phyloP scores from a whole-genome alignment of 352 stramenopile genomes.

The Pseudoperonospora humuli region DNA sequence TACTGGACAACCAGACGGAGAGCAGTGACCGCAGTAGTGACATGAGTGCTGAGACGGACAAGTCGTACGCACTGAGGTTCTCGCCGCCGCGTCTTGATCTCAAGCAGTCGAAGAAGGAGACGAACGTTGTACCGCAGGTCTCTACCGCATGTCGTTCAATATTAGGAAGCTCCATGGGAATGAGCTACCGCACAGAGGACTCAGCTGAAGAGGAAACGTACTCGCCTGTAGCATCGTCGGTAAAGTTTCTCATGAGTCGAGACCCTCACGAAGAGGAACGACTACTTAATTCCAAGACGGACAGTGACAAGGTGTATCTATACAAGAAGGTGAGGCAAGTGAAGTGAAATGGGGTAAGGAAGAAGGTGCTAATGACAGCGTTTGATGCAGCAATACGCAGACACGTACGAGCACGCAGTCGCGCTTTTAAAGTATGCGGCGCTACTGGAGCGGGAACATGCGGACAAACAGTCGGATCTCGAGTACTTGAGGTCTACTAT shows the following conservation, averaged over 20 bases:
- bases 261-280: slow-evolving; percentile 55
- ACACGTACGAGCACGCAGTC: slow-evolving; percentile 57
- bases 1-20: slow-evolving; percentile 25
- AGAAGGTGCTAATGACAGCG: neutral
- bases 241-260: slow-evolving; percentile 48
- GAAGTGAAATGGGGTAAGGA: neutral
- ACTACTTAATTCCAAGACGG: slow-evolving; percentile 46
- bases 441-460: slow-evolving; percentile 31
- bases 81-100: slow-evolving; percentile 18
- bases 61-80: slow-evolving; percentile 22
- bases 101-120: slow-evolving; percentile 7
- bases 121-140: neutral
- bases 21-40: slow-evolving; percentile 23
- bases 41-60: slow-evolving; percentile 10
- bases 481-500: slow-evolving; percentile 39
- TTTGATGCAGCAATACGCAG: slow-evolving; percentile 43
- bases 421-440: slow-evolving; percentile 37
- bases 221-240: slow-evolving; percentile 28
- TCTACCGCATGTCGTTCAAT: slow-evolving; percentile 1
- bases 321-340: slow-evolving; percentile 60
- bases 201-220: slow-evolving; percentile 4
- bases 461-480: slow-evolving; percentile 35
- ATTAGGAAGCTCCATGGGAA: slow-evolving; percentile 4
- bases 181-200: neutral
- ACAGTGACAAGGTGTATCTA: slow-evolving; percentile 48